These are phyloP conservation scores for Terana coerulea DNA, from an alignment of 768 basidiomycete genomes.

Conservation along the genomic window DNA sequence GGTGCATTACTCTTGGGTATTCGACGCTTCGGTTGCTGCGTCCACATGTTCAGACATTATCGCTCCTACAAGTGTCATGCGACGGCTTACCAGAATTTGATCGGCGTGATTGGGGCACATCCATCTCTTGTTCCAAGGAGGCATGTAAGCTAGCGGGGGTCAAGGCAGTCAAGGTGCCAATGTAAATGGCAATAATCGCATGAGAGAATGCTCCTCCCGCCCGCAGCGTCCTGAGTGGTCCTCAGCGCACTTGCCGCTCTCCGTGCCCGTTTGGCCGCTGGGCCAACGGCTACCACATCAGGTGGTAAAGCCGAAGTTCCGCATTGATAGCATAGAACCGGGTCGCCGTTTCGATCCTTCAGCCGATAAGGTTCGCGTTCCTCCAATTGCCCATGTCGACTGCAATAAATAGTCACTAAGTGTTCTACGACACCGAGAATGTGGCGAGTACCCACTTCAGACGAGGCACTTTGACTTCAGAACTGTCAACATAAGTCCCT, in stretches of 20 bases:
- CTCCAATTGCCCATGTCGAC: conserved; percentile 86
- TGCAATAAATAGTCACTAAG: conserved; percentile 25
- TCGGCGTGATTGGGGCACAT: conserved; percentile 99
- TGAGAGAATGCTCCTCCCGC: conserved; percentile 75
- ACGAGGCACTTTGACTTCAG: conserved; percentile 71
- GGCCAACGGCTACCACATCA: conserved; percentile 46
- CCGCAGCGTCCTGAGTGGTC: conserved; percentile 41
- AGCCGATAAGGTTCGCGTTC: conserved; percentile 87
- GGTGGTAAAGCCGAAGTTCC: conserved; percentile 72
- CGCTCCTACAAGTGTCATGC: conserved; percentile 2
- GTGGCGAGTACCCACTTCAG: conserved; percentile 62
- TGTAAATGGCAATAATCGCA: conserved; percentile 94
- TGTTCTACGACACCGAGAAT: too few relatives aligned
- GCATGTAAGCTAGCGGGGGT: conserved; percentile 88
- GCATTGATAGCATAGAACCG: conserved; percentile 90
- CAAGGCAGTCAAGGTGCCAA: conserved; percentile 96
- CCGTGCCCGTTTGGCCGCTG: conserved; percentile 53
- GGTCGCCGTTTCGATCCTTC: conserved; percentile 77
- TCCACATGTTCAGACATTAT: too few relatives aligned
- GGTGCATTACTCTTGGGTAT: conserved; percentile 66
- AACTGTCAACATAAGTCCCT: conserved; percentile 81
- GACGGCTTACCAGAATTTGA: conserved; percentile 63
- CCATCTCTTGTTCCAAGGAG: conserved; percentile 89
- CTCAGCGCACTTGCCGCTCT: conserved; percentile 38
- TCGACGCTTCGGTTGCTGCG: conserved; percentile 74